A percentile compares a stretch with the other conserved stretches of the same genome.
Evolutionary conservation across 108 stramenopile genomes (phyloP).

Genomic region (Skeletonema menzelii): DNA sequence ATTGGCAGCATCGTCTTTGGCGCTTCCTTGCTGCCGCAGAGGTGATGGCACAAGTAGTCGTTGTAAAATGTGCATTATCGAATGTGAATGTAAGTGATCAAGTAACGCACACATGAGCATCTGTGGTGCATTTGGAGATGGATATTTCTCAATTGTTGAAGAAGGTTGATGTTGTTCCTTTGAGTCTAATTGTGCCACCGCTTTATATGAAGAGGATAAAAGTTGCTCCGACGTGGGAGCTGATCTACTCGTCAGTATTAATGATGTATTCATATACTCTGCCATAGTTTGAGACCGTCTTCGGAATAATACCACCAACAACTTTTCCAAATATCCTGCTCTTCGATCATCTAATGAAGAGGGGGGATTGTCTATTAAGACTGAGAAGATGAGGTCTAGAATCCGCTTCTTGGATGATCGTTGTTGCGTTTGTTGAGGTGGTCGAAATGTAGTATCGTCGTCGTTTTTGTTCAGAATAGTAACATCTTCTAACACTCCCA

Average conservation of each 20-base stretch:
- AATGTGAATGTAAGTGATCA: constrained; percentile 87
- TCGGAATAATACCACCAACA: constrained; percentile 75
- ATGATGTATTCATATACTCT: constrained; percentile 66
- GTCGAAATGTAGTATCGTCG: neutral
- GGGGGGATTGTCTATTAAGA: constrained; percentile 69
- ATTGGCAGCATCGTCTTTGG: constrained; percentile 12
- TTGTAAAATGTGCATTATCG: constrained; percentile 94
- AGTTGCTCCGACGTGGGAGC: neutral
- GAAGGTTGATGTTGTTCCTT: neutral
- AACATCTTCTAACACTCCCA: constrained; percentile 8
- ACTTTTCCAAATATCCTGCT: constrained; percentile 96
- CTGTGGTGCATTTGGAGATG: constrained; percentile 18
- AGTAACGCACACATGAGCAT: constrained; percentile 84
- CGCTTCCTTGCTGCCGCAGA: constrained; percentile 32
- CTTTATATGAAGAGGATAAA: neutral
- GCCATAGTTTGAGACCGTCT: constrained; percentile 60
- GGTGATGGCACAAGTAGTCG: constrained; percentile 84
- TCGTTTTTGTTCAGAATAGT: constrained; percentile 1
- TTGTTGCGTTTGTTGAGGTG: neutral
- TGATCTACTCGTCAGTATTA: constrained; percentile 15
- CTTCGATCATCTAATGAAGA: constrained; percentile 86
- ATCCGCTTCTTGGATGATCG: constrained; percentile 17
- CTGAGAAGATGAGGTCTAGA: constrained; percentile 77
- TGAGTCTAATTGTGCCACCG: neutral
- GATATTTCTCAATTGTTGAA: neutral